A percentile compares a stretch with the other conserved stretches of the same genome.
Evolutionary conservation across 2,329 filamentous ascomycete genomes (phyloP).

Genomic region (Chaetothyriales sp.): DNA sequence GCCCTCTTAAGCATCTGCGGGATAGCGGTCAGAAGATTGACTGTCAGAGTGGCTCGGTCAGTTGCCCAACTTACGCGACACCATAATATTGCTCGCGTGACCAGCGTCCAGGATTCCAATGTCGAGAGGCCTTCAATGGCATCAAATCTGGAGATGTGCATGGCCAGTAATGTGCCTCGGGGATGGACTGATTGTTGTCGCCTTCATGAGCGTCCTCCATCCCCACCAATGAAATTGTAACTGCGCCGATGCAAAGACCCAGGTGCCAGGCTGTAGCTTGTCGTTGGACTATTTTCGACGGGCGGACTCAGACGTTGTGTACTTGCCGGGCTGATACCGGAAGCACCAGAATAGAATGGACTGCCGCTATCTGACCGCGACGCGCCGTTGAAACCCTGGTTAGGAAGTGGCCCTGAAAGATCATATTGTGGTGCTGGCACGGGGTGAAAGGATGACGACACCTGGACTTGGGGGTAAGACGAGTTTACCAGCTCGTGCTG

Average conservation of each 20-base stretch:
- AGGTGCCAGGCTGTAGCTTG: conserved; percentile 8
- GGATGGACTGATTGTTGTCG: neutral
- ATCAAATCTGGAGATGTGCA: too few relatives aligned
- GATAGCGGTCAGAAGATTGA: neutral
- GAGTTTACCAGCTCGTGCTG: conserved; percentile 6
- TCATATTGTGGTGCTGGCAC: neutral
- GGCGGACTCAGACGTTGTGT: conserved; percentile 6
- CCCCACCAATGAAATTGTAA: conserved; percentile 15
- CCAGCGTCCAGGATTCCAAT: neutral
- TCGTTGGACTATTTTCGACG: conserved; percentile 6
- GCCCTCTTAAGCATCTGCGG: too few relatives aligned
- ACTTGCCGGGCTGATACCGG: neutral
- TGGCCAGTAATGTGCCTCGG: neutral
- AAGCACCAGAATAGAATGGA: neutral
- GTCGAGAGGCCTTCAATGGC: too few relatives aligned
- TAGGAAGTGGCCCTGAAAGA: neutral
- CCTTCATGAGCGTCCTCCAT: neutral
- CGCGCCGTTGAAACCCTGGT: neutral
- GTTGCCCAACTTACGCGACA: neutral
- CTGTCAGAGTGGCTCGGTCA: neutral
- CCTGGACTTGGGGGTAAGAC: neutral
- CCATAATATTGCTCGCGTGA: neutral
- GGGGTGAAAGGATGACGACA: neutral
- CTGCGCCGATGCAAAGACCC: conserved; percentile 14
- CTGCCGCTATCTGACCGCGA: neutral